Evolutionary conservation across 345 rosid genomes (phyloP).

Genomic region (Lepidium africanum): DNA sequence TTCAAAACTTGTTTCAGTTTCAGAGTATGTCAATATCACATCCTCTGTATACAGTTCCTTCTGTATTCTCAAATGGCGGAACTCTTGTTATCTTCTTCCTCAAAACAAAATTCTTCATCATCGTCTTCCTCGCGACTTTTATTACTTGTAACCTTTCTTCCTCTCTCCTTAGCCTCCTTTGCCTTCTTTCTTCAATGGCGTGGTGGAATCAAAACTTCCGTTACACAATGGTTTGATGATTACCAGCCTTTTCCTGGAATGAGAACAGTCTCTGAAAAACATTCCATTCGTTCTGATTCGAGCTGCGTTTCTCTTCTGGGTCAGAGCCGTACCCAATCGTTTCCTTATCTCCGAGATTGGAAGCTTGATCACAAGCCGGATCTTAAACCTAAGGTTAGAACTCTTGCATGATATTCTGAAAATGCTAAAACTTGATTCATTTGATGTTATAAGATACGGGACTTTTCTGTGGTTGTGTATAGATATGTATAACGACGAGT

Average conservation of each 20-base stretch:
- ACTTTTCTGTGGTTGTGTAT: conserved; percentile 20
- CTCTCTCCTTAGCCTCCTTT: conserved; percentile 46
- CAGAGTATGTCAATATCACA: conserved; percentile 1
- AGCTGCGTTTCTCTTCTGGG: conserved; percentile 56
- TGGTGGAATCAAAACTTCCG: conserved; percentile 40
- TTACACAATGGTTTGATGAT: conserved; percentile 33
- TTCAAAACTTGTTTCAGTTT: conserved; percentile 18
- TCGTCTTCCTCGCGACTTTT: conserved; percentile 36
- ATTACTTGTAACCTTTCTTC: conserved; percentile 46
- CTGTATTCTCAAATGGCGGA: conserved; percentile 38
- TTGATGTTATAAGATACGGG: not conserved
- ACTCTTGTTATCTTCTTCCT: conserved; percentile 21
- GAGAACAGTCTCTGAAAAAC: conserved; percentile 3
- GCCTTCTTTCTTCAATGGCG: conserved; percentile 72
- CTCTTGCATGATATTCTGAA: not conserved
- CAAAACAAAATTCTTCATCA: conserved; percentile 23
- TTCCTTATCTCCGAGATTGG: conserved; percentile 61
- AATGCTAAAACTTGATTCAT: not conserved
- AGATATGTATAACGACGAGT: conserved; percentile 84
- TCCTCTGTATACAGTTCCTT: not conserved
- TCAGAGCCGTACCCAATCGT: conserved; percentile 42
- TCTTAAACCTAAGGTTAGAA: conserved; percentile 62
- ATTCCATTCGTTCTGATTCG: conserved; percentile 19
- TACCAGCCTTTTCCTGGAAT: conserved; percentile 49
- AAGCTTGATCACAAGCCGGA: conserved; percentile 45